These are phyloP conservation scores for Colletotrichum plurivorum DNA, from an alignment of 2,329 filamentous ascomycete species.

Conservation along the genomic window DNA sequence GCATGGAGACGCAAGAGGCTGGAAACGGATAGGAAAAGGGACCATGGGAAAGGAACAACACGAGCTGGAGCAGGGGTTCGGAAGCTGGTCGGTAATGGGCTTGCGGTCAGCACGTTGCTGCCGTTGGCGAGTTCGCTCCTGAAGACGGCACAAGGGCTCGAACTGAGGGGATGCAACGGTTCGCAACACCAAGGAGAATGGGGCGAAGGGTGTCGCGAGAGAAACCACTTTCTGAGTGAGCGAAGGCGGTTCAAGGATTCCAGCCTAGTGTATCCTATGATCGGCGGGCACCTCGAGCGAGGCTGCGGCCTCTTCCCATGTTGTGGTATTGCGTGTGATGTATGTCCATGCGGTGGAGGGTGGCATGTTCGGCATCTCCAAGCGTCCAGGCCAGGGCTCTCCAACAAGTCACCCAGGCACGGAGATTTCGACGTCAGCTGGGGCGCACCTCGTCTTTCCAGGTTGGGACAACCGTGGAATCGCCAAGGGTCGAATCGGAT, in stretches of 20 bases:
- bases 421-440: background rate
- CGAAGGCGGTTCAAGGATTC: background rate
- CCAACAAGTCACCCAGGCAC: constrained; percentile 3
- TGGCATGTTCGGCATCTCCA: background rate
- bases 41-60: constrained; percentile 7
- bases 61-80: constrained; percentile 16
- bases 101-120: background rate
- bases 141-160: background rate
- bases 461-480: constrained; percentile 7
- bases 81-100: constrained; percentile 7
- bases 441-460: constrained; percentile 2
- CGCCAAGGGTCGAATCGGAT: constrained; percentile 25
- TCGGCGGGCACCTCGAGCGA: constrained; percentile 4
- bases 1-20: constrained; percentile 4
- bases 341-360: background rate
- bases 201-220: constrained; percentile 1
- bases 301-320: constrained; percentile 1
- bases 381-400: background rate
- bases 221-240: background rate
- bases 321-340: background rate
- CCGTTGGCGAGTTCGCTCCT: background rate
- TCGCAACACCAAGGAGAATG: background rate
- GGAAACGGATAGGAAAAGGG: constrained; percentile 12
- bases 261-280: background rate
- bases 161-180: background rate